Conservation (phyloP, 768 basidiomycete genomes). For the Lactarius trivialis region DNA sequence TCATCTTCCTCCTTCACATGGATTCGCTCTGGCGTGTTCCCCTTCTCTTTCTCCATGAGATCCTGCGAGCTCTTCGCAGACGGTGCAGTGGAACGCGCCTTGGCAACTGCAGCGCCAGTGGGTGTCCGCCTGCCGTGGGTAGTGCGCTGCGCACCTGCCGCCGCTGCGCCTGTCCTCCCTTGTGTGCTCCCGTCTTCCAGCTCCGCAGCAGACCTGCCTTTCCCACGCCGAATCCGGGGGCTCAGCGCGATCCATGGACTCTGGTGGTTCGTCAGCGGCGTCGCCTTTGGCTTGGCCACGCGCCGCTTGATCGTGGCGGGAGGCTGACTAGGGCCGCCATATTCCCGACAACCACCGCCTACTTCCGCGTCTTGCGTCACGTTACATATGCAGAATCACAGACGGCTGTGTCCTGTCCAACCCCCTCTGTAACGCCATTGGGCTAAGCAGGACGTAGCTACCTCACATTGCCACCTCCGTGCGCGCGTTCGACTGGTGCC, state of each 20-base stretch:
- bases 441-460: no score
- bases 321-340: no score
- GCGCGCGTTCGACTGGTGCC: no score
- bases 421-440: no score
- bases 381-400: no score
- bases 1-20: conserved; percentile 19
- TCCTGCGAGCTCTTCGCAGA: not conserved
- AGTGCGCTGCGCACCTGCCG: conserved; percentile 8
- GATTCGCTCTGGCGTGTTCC: conserved; percentile 31
- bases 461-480: no score
- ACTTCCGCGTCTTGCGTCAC: no score
- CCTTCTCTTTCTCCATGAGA: conserved; percentile 29
- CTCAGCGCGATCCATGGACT: no score
- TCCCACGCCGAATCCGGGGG: conserved; percentile 16
- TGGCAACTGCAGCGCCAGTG: no score
- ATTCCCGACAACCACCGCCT: no score
- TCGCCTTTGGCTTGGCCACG: conserved; percentile 21
- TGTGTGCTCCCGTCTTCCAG: conserved; percentile 11
- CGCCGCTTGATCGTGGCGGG: conserved; percentile 17
- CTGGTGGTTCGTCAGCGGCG: conserved; percentile 3
- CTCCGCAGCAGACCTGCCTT: conserved; percentile 1
- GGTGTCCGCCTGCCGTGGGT: conserved; percentile 24
- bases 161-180: no score
- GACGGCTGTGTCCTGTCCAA: no score
- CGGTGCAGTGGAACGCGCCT: conserved; percentile 12